These are phyloP conservation scores for Dionaea muscipula DNA, from an alignment of 179 eudicot genomes.

Conservation along the genomic window DNA sequence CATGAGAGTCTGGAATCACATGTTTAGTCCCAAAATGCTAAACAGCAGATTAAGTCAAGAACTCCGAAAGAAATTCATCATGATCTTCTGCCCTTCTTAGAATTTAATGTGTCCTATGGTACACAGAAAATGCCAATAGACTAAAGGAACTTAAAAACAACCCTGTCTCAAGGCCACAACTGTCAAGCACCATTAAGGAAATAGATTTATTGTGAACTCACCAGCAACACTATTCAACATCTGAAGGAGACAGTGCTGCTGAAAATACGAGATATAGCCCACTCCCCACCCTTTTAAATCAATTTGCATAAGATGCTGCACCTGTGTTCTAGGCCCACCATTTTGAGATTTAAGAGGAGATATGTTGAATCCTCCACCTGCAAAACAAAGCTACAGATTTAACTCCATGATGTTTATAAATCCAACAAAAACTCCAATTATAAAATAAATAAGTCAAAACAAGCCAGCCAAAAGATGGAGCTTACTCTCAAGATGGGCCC, in stretches of 20 bases:
- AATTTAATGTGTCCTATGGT: no score
- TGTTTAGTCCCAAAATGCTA: no score
- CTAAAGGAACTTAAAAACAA: no score
- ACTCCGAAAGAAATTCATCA: no score
- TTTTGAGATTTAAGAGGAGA: conserved; percentile 77
- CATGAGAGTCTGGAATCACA: no score
- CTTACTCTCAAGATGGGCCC: conserved; percentile 96
- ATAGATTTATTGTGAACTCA: conserved; percentile 16
- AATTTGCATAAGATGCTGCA: conserved; percentile 97
- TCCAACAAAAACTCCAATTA: background rate
- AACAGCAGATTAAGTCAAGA: no score
- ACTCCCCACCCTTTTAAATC: conserved; percentile 98
- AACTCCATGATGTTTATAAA: background rate
- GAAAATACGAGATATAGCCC: conserved; percentile 74
- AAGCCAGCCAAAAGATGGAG: conserved; percentile 13
- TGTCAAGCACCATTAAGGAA: no score
- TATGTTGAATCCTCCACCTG: conserved; percentile 97
- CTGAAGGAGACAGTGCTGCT: conserved; percentile 93
- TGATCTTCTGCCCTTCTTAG: no score
- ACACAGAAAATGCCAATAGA: no score
- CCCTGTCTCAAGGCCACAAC: no score
- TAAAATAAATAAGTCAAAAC: no score
- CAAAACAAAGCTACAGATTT: background rate
- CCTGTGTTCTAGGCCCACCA: conserved; percentile 93
- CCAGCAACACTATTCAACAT: conserved; percentile 97